Conservation (phyloP, 805 yeast species). For the Yamadazyma sp. region DNA sequence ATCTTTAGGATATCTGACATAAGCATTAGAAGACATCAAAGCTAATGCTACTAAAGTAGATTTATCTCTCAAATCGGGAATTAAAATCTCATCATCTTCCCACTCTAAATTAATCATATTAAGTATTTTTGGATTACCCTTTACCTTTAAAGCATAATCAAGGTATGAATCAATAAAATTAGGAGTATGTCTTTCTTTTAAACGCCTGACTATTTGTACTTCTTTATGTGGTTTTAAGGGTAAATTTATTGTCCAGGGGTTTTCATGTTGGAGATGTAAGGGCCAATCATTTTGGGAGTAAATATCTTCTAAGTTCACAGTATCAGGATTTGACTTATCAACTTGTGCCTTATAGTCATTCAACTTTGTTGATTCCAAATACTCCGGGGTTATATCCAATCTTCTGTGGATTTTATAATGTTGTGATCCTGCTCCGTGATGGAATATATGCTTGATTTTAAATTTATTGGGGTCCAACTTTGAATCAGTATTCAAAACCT, state of each 20-base stretch:
- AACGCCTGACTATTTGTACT: slow-evolving; percentile 21
- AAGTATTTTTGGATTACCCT: slow-evolving; percentile 34
- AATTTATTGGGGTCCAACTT: too few species aligned
- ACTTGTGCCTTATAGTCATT: neutral
- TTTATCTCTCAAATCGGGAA: slow-evolving; percentile 76
- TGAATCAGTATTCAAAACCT: too few species aligned
- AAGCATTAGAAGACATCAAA: slow-evolving; percentile 85
- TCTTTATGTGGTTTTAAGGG: slow-evolving; percentile 21
- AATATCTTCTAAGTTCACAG: slow-evolving; percentile 16
- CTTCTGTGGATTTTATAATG: slow-evolving; percentile 43
- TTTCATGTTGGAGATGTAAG: slow-evolving; percentile 20
- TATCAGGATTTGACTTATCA: slow-evolving; percentile 3
- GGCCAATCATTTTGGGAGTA: slow-evolving; percentile 37
- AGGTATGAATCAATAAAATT: slow-evolving; percentile 65
- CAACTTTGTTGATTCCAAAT: slow-evolving; percentile 17
- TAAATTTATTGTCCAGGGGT: slow-evolving; percentile 39
- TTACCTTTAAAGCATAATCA: slow-evolving; percentile 48
- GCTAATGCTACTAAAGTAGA: slow-evolving; percentile 76
- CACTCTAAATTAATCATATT: slow-evolving; percentile 55
- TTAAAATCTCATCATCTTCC: slow-evolving; percentile 49
- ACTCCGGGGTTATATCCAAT: slow-evolving; percentile 47
- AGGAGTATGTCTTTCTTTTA: slow-evolving; percentile 46
- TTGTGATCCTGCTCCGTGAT: slow-evolving; percentile 52
- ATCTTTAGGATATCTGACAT: slow-evolving; percentile 68
- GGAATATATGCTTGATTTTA: slow-evolving; percentile 55